Percentiles rank a stretch among this genome's conserved stretches.
These are phyloP conservation scores for Salix koriyanagi DNA, from an alignment of 345 rosid genomes.

Conservation along the genomic window DNA sequence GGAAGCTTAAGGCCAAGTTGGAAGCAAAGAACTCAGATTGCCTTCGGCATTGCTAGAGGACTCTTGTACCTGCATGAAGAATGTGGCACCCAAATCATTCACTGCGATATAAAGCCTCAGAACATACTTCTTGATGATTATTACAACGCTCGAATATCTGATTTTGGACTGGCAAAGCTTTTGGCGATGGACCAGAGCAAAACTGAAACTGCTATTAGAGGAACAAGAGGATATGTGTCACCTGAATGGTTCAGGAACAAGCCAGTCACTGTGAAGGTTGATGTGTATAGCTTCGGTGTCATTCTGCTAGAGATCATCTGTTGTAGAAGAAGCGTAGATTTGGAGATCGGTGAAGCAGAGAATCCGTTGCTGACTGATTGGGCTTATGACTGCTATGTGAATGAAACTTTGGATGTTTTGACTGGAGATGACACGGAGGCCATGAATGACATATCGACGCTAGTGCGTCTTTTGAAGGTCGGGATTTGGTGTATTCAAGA, in stretches of 20 bases:
- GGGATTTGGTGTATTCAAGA: constrained; percentile 24
- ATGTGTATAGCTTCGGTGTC: constrained; percentile 17
- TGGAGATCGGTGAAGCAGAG: not conserved
- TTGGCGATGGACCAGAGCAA: not conserved
- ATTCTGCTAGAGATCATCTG: constrained; percentile 11
- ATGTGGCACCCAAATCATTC: constrained; percentile 3
- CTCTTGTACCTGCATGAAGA: constrained; percentile 17
- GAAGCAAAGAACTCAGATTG: constrained; percentile 9
- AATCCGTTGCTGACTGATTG: not conserved
- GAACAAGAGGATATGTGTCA: constrained; percentile 17
- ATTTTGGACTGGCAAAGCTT: constrained; percentile 21
- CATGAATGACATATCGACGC: not conserved
- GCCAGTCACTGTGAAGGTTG: not conserved
- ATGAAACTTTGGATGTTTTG: not conserved
- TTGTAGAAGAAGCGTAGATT: not conserved
- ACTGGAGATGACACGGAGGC: not conserved
- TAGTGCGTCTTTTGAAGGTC: not conserved
- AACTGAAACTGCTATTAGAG: not conserved
- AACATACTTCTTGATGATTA: constrained; percentile 15
- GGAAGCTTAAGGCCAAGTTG: constrained; percentile 10
- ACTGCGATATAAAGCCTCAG: constrained; percentile 18
- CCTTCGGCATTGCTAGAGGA: constrained; percentile 12
- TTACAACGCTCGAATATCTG: constrained; percentile 1
- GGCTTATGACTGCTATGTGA: constrained; percentile 13
- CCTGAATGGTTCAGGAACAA: constrained; percentile 11